Conservation (phyloP, 441 rosid species). For the Bocquillonia castaneifolia region DNA sequence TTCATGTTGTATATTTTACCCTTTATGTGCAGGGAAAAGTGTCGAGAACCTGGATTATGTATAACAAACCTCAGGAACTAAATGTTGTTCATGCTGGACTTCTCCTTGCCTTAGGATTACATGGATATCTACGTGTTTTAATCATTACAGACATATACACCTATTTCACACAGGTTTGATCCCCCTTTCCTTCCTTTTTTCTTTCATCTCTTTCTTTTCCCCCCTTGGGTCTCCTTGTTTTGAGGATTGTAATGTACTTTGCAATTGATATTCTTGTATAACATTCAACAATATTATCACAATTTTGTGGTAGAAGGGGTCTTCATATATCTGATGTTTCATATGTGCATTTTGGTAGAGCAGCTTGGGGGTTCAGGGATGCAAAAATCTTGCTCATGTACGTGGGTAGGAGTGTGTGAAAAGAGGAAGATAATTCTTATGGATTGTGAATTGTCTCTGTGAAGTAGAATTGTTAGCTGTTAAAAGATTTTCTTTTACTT, state of each 20-base stretch:
- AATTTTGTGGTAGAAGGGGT: not conserved
- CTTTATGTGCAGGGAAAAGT: conserved; percentile 74
- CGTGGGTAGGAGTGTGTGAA: not conserved
- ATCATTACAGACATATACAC: conserved; percentile 75
- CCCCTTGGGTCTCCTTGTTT: not conserved
- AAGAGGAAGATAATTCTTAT: not conserved
- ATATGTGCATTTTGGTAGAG: not conserved
- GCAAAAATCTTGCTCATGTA: not conserved
- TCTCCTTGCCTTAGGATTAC: conserved; percentile 90
- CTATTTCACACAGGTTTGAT: conserved; percentile 72
- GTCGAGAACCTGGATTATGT: conserved; percentile 93
- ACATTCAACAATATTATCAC: not conserved
- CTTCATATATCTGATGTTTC: not conserved
- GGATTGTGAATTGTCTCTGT: not conserved
- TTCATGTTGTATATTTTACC: conserved; percentile 7
- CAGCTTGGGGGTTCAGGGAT: not conserved
- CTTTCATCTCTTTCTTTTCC: not conserved
- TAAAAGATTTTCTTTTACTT: not conserved
- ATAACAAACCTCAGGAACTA: conserved; percentile 91
- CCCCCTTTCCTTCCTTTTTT: not conserved
- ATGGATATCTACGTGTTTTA: conserved; percentile 84
- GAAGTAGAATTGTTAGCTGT: not conserved
- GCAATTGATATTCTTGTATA: not conserved
- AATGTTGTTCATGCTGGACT: conserved; percentile 91
- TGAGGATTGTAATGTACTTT: not conserved